phyloP scores from a whole-genome alignment of 352 stramenopile species.

The Phytophthora uliginosa region DNA sequence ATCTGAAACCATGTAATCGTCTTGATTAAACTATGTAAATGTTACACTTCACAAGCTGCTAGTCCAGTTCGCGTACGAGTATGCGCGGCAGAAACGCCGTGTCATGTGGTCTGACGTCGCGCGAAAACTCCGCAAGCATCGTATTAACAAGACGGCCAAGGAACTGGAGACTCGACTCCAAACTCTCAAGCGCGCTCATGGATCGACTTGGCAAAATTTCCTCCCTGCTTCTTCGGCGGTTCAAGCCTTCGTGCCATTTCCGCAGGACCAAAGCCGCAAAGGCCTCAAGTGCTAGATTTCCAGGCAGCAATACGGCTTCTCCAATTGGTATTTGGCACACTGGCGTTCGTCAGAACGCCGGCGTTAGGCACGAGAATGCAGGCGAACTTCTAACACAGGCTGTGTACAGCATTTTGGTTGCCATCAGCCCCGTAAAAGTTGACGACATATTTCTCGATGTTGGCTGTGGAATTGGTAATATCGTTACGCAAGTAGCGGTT shows the following conservation, averaged over 20 bases:
- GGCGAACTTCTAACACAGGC: neutral
- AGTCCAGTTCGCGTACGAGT: conserved; percentile 5
- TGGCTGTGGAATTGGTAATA: conserved; percentile 7
- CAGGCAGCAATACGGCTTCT: neutral
- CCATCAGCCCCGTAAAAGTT: neutral
- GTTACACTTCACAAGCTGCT: neutral
- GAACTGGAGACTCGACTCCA: conserved; percentile 7
- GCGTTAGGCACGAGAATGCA: conserved; percentile 10
- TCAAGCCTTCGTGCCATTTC: neutral
- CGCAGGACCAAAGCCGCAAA: neutral
- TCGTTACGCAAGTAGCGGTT: conserved; percentile 5
- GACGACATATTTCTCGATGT: conserved; percentile 13
- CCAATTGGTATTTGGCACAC: too few relatives aligned
- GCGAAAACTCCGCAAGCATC: neutral
- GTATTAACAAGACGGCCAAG: conserved; percentile 3
- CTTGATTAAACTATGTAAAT: conserved; percentile 7
- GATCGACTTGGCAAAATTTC: conserved; percentile 6
- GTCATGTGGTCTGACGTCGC: conserved; percentile 10
- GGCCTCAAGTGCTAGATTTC: neutral
- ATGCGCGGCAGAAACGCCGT: conserved; percentile 4
- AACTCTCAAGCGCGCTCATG: conserved; percentile 9
- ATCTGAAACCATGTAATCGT: neutral
- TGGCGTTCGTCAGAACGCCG: conserved; percentile 7
- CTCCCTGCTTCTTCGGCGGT: too few relatives aligned
- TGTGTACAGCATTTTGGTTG: neutral